phyloP scores from a whole-genome alignment of 352 stramenopile species.

The Globisporangium perplexum region DNA sequence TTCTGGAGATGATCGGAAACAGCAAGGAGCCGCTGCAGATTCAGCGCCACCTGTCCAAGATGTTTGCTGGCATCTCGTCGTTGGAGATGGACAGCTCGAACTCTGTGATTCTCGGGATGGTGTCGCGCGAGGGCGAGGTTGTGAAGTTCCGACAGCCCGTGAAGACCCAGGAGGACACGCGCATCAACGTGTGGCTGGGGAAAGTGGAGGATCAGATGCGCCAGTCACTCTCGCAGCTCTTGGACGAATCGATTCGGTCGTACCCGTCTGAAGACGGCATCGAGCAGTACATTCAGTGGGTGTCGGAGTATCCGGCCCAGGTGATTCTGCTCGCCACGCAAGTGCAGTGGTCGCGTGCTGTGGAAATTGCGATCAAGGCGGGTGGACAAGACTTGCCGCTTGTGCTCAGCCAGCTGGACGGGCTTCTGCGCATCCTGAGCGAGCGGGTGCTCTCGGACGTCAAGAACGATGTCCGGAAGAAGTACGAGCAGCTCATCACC shows the following conservation, averaged over 20 bases:
- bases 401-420: conserved; percentile 65
- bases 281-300: conserved; percentile 94
- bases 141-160: conserved; percentile 93
- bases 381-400: conserved; percentile 31
- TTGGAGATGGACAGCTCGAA: conserved; percentile 77
- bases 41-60: conserved; percentile 96
- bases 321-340: conserved; percentile 98
- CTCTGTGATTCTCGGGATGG: conserved; percentile 89
- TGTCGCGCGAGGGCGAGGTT: conserved; percentile 98
- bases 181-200: conserved; percentile 95
- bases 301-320: conserved; percentile 97
- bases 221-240: conserved; percentile 92
- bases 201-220: conserved; percentile 98
- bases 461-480: conserved; percentile 93
- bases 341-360: conserved; percentile 95
- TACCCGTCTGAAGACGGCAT: conserved; percentile 70
- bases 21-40: conserved; percentile 98
- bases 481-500: conserved; percentile 99
- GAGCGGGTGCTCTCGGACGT: conserved; percentile 94
- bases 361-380: conserved; percentile 89
- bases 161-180: conserved; percentile 84
- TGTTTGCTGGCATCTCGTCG: conserved; percentile 98
- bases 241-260: conserved; percentile 90
- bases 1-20: conserved; percentile 99
- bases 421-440: conserved; percentile 94